Percentiles rank a stretch among this genome's conserved stretches.
Conservation (phyloP, 1,139 yeast species). For the Candida labiduridarum region DNA sequence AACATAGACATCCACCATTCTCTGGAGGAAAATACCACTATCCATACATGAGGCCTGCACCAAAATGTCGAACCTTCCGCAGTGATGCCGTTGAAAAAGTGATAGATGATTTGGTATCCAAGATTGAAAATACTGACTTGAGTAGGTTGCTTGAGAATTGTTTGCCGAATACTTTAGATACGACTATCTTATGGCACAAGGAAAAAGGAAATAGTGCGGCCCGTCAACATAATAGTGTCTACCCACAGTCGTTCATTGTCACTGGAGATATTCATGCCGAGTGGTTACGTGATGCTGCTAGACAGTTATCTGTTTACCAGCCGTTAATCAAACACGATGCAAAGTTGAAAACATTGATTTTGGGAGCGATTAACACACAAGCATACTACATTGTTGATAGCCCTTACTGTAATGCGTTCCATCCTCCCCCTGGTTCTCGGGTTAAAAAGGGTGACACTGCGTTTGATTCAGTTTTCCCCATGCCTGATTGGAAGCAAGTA, state of each 20-base stretch:
- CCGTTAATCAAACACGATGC: constrained; percentile 57
- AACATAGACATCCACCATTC: constrained; percentile 49
- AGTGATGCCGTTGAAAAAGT: constrained; percentile 66
- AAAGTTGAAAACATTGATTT: constrained; percentile 52
- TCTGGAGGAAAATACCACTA: constrained; percentile 50
- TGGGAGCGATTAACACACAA: constrained; percentile 83
- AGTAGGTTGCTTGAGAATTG: constrained; percentile 80
- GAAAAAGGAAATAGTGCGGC: constrained; percentile 13
- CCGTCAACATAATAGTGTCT: neutral
- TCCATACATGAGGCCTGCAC: constrained; percentile 78
- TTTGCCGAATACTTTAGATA: constrained; percentile 85
- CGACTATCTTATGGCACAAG: constrained; percentile 77
- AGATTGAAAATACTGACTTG: constrained; percentile 62
- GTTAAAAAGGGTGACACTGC: constrained; percentile 57
- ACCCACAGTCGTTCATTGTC: constrained; percentile 60
- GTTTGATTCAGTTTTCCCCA: constrained; percentile 67
- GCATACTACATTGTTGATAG: constrained; percentile 59
- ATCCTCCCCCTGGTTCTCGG: constrained; percentile 71
- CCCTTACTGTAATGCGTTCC: constrained; percentile 91
- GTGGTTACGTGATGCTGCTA: constrained; percentile 84
- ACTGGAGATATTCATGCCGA: constrained; percentile 93
- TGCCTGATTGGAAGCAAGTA: constrained; percentile 69
- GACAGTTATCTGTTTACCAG: constrained; percentile 79
- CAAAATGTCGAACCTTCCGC: constrained; percentile 70
- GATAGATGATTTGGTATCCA: constrained; percentile 52